These are phyloP conservation scores for Podila clonocystis DNA, from an alignment of 192 early-diverging fungal species.

Conservation along the genomic window DNA sequence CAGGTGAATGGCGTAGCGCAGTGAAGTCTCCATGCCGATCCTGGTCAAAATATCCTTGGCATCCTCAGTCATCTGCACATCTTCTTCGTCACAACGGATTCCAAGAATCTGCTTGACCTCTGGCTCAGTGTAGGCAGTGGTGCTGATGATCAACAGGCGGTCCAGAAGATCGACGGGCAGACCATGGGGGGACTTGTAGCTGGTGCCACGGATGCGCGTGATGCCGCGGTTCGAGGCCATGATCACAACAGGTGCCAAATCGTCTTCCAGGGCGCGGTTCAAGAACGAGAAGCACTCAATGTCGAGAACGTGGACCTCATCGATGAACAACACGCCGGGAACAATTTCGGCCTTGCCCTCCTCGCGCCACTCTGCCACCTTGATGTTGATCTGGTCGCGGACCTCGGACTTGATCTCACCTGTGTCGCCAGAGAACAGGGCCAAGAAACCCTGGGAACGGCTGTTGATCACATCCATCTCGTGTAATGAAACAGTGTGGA, in stretches of 20 bases:
- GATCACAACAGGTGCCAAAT: conserved; percentile 97
- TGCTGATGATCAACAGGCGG: conserved; percentile 94
- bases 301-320: conserved; percentile 99
- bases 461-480: conserved; percentile 99
- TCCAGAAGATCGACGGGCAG: conserved; percentile 97
- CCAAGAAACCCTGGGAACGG: conserved; percentile 95
- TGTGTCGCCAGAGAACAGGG: conserved; percentile 96
- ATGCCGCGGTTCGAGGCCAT: conserved; percentile 99
- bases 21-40: conserved; percentile 91
- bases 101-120: conserved; percentile 90
- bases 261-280: conserved; percentile 96
- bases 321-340: conserved; percentile 97
- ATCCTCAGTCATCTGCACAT: conserved; percentile 91
- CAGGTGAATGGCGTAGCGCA: conserved; percentile 95
- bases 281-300: conserved; percentile 99
- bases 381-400: conserved; percentile 97
- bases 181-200: conserved; percentile 96
- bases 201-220: conserved; percentile 94
- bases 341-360: conserved; percentile 99
- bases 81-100: conserved; percentile 94
- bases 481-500: conserved; percentile 98
- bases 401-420: conserved; percentile 98
- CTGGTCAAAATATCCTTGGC: conserved; percentile 86
- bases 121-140: conserved; percentile 83
- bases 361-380: conserved; percentile 97